A percentile compares a stretch with the other conserved stretches of the same genome.
Conservation (phyloP, 1,284 basidiomycete genomes). For the Meira nashicola region DNA sequence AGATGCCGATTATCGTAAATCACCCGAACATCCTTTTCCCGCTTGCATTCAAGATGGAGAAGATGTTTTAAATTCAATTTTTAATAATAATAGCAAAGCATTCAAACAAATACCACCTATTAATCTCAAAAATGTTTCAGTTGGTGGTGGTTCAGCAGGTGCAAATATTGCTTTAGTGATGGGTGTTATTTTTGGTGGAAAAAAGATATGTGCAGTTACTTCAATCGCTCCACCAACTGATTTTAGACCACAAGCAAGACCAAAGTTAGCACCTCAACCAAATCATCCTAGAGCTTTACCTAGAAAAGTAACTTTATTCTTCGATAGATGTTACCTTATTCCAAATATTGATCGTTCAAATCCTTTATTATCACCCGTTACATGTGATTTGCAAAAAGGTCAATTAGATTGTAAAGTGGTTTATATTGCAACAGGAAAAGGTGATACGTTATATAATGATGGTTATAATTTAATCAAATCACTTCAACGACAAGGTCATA, state of each 20-base stretch:
- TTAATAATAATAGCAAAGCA: not conserved
- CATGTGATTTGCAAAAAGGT: constrained; percentile 15
- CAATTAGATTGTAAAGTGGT: constrained; percentile 17
- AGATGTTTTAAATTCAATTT: not conserved
- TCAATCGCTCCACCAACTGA: constrained; percentile 13
- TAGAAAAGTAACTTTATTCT: constrained; percentile 24
- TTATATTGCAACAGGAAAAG: constrained; percentile 28
- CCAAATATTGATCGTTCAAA: constrained; percentile 17
- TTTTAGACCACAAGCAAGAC: not conserved
- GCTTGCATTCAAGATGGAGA: constrained; percentile 20
- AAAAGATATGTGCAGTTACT: constrained; percentile 26
- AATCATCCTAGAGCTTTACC: constrained; percentile 22
- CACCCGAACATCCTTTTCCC: constrained; percentile 44
- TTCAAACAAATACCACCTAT: not conserved
- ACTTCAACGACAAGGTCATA: constrained; percentile 19
- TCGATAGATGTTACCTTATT: constrained; percentile 34
- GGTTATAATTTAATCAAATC: constrained; percentile 28
- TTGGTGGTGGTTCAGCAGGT: constrained; percentile 43
- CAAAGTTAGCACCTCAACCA: constrained; percentile 1
- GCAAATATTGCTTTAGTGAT: constrained; percentile 39
- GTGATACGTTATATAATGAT: constrained; percentile 35
- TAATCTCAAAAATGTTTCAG: constrained; percentile 24
- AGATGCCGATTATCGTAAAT: constrained; percentile 47
- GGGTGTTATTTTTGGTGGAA: constrained; percentile 21
- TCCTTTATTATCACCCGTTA: constrained; percentile 29